Base-by-base conservation (phyloP, 2,329 filamentous ascomycete species). In the Aspergillus fructus region DNA sequence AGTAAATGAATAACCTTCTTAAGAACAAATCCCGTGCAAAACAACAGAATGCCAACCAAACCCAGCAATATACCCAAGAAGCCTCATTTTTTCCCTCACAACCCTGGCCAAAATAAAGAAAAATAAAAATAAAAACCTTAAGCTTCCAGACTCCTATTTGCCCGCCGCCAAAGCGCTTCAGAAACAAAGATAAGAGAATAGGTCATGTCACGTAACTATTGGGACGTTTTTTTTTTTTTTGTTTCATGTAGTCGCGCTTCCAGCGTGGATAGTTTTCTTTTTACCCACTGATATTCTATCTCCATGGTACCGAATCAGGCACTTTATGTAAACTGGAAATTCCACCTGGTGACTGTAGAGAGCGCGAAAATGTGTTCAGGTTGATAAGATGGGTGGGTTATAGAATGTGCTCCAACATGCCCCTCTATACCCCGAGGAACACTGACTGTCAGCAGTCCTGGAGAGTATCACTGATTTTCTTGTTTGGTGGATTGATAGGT, bases 381-480 rank as follows among this genome's bases (percentile, higher is more conserved):
- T 9, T 50, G 40, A 56, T 19, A 39, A 19, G 23, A 12, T 30
- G 27, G 27, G 27, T 39, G 15, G 33, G 30, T 24, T 40, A 33
- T 30, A 40, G 9, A 30, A 11, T 9, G 43, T 39, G 47, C 19
- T 17, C 42, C 40, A 42, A 13, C 6, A 13, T n/a, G 34, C 34
- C 34, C 34, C 50, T 50, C 43, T 30, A 15, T 24, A 11, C 13
- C 24, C 24, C 17, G 43, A 13, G 24, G 33, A 54, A 49, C 15
- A 53, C 12, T 51, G 27, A 34, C 48, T 69, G 59, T 71, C 62
- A 71, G 62, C 68, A 66, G 42, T 66, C 63, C 47, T 66, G 60
- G n/a, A 70, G 61, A 51, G 69, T 63, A 51, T 71, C 69, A 43
- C 64, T 66, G 15, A 71, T 69, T 11, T 68, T 66, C 54, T 71